Percentiles rank a stretch among this genome's conserved stretches.
Conservation (phyloP, 805 yeast genomes). For the Yamadazyma ubonensis region DNA sequence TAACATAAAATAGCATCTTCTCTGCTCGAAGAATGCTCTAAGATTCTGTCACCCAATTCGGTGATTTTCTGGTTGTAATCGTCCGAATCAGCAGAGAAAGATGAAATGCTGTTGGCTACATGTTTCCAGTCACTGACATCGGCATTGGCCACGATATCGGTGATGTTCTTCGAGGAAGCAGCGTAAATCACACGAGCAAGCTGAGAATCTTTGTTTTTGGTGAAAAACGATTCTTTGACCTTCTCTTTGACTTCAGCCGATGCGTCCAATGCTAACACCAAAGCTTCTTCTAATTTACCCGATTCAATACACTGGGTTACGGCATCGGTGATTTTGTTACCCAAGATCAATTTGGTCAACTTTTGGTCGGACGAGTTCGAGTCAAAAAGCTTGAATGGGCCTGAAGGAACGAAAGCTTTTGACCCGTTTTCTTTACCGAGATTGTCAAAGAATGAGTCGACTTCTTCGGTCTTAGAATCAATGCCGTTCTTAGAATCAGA, state of each 20-base stretch:
- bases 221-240: constrained; percentile 71
- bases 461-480: constrained; percentile 12
- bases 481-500: constrained; percentile 21
- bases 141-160: constrained; percentile 75
- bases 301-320: constrained; percentile 63
- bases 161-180: constrained; percentile 51
- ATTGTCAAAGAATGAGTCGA: constrained; percentile 31
- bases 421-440: constrained; percentile 25
- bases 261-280: constrained; percentile 73
- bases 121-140: constrained; percentile 82
- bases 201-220: constrained; percentile 50
- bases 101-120: constrained; percentile 66
- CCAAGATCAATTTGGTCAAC: constrained; percentile 45
- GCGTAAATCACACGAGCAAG: constrained; percentile 75
- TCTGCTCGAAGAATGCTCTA: constrained; percentile 47
- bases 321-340: constrained; percentile 65
- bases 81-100: constrained; percentile 48
- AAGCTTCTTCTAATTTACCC: constrained; percentile 72
- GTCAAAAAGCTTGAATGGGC: constrained; percentile 46
- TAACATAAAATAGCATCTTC: constrained; percentile 75
- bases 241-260: constrained; percentile 57
- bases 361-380: constrained; percentile 39
- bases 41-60: constrained; percentile 76
- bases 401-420: constrained; percentile 46
- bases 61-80: constrained; percentile 56